phyloP scores from a whole-genome alignment of 257 asterid genomes.

The Schizonepeta tenuifolia region DNA sequence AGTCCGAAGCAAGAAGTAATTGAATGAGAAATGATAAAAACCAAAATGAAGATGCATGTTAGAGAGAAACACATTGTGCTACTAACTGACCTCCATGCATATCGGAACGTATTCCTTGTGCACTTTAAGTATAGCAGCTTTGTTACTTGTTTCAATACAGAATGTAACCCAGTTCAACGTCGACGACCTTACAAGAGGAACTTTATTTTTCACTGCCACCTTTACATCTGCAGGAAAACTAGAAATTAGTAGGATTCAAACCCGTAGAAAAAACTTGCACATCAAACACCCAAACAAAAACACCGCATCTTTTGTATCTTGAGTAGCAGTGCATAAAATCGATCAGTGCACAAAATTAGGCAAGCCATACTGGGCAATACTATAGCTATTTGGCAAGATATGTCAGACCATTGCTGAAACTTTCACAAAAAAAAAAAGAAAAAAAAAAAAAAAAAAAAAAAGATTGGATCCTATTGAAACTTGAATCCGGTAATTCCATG shows the following conservation, averaged over 20 bases:
- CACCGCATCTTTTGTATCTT: neutral
- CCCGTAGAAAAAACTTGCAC: neutral
- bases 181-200: conserved; percentile 94
- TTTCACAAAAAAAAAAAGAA: no score
- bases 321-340: neutral
- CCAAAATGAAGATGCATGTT: neutral
- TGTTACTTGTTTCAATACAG: conserved; percentile 95
- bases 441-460: no score
- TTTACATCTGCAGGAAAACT: conserved; percentile 77
- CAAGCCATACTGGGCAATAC: neutral
- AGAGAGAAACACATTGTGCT: conserved; percentile 16
- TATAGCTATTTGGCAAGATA: neutral
- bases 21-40: neutral
- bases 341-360: neutral
- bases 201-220: conserved; percentile 91
- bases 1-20: neutral
- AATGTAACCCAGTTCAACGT: conserved; percentile 93
- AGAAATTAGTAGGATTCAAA: conserved; percentile 17
- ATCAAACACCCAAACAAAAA: conserved; percentile 23
- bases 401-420: conserved; percentile 12
- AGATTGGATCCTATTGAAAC: no score
- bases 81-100: conserved; percentile 94
- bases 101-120: conserved; percentile 97
- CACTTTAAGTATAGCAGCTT: conserved; percentile 79
- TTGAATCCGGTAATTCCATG: conserved; percentile 15